A percentile compares a stretch with the other conserved stretches of the same genome.
Conservation (phyloP, 2,329 filamentous ascomycete genomes). For the Penicillium corylophilum region DNA sequence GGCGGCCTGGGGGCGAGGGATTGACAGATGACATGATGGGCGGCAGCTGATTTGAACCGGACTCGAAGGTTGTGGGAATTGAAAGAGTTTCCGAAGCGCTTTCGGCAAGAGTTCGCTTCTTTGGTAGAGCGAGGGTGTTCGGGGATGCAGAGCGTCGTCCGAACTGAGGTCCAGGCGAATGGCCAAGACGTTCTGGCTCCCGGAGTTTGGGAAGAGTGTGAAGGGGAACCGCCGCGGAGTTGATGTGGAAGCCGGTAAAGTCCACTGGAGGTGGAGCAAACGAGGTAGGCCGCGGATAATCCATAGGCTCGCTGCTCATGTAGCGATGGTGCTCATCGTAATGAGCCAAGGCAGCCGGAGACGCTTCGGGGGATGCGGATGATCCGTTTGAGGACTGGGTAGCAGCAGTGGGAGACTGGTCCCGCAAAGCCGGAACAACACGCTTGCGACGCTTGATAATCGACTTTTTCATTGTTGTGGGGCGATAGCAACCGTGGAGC, state of each 20-base stretch:
- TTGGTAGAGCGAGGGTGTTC: constrained; percentile 29
- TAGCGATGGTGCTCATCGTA: constrained; percentile 37
- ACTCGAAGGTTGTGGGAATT: constrained; percentile 32
- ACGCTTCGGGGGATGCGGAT: constrained; percentile 44
- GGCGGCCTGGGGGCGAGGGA: constrained; percentile 53
- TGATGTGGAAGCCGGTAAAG: constrained; percentile 48
- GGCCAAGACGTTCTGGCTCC: constrained; percentile 31
- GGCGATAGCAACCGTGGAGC: constrained; percentile 87
- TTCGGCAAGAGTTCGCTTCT: constrained; percentile 40
- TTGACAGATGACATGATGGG: constrained; percentile 40
- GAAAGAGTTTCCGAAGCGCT: constrained; percentile 29
- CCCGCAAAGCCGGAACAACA: constrained; percentile 74
- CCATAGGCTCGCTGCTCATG: constrained; percentile 33
- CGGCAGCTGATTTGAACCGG: constrained; percentile 39
- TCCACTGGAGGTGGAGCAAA: constrained; percentile 50
- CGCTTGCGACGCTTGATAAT: constrained; percentile 95
- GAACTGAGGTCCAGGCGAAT: constrained; percentile 31
- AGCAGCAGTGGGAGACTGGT: constrained; percentile 43
- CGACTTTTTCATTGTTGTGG: constrained; percentile 98
- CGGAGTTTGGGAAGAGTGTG: constrained; percentile 32
- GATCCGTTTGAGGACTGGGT: constrained; percentile 44
- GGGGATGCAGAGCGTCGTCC: constrained; percentile 35
- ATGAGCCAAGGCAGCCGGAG: constrained; percentile 31
- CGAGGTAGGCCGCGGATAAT: constrained; percentile 37
- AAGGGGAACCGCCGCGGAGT: constrained; percentile 32